Evolutionary conservation across 2,329 filamentous ascomycete species (phyloP).

Genomic region (Ploettnerulaceae sp.): DNA sequence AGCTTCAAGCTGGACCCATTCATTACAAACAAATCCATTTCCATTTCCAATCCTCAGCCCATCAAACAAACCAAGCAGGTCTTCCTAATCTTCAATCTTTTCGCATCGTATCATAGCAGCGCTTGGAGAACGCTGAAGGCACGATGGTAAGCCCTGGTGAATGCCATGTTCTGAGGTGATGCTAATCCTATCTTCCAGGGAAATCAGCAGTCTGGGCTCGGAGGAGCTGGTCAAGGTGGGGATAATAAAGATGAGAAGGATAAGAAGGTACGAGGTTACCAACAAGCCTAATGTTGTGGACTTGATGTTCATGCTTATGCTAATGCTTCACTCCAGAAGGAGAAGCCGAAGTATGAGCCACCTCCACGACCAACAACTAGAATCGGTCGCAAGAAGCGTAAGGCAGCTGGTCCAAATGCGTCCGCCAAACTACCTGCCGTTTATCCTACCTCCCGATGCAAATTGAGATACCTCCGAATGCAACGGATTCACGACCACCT

Average conservation of each 20-base stretch:
- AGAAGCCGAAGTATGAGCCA: slow-evolving; percentile 99
- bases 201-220: slow-evolving; percentile 41
- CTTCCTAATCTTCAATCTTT: not conserved
- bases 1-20: slow-evolving; percentile 19
- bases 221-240: slow-evolving; percentile 51
- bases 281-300: not conserved
- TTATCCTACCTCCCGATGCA: slow-evolving; percentile 94
- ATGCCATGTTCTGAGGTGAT: slow-evolving; percentile 14
- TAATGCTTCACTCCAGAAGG: slow-evolving; percentile 62
- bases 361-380: slow-evolving; percentile 94
- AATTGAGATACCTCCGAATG: slow-evolving; percentile 94
- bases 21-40: slow-evolving; percentile 24
- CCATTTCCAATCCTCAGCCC: slow-evolving; percentile 22
- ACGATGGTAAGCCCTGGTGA: slow-evolving; percentile 30
- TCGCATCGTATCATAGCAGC: not conserved
- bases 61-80: slow-evolving; percentile 16
- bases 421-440: slow-evolving; percentile 92
- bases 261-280: slow-evolving; percentile 67
- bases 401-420: slow-evolving; percentile 85
- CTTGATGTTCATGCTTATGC: no score
- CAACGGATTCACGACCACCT: slow-evolving; percentile 98
- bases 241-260: slow-evolving; percentile 83
- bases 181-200: slow-evolving; percentile 27
- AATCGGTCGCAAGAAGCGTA: slow-evolving; percentile 98
- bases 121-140: slow-evolving; percentile 14